These are phyloP conservation scores for Sesbania bispinosa DNA, from an alignment of 306 rosid genomes.

Conservation along the genomic window DNA sequence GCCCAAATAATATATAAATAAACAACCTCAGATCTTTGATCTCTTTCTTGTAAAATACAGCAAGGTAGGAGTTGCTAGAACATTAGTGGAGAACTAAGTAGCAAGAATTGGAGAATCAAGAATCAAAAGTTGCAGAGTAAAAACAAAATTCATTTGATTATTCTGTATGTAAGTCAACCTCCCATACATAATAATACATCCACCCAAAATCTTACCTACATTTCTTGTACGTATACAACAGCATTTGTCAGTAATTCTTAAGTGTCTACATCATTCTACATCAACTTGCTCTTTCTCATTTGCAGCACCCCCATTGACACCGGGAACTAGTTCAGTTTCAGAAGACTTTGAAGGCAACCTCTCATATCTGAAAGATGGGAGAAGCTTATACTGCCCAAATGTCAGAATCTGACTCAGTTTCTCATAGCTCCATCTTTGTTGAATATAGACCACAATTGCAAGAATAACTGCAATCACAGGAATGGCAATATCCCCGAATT, in stretches of 20 bases:
- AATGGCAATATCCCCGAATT: constrained; percentile 71
- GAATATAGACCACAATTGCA: constrained; percentile 55
- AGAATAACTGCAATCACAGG: constrained; percentile 62
- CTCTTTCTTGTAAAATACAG: background rate
- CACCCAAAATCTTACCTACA: constrained; percentile 19
- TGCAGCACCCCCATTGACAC: constrained; percentile 33
- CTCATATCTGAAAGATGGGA: constrained; percentile 66
- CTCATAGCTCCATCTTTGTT: constrained; percentile 76
- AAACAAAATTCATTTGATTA: constrained; percentile 24
- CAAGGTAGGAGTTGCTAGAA: background rate
- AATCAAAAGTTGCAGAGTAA: constrained; percentile 11
- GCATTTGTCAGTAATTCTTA: constrained; percentile 17
- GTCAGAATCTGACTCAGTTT: constrained; percentile 51
- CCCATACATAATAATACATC: constrained; percentile 24
- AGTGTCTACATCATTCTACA: constrained; percentile 39
- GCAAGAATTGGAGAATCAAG: background rate
- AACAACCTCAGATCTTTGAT: background rate
- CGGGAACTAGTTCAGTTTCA: constrained; percentile 79
- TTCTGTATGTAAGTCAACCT: constrained; percentile 22
- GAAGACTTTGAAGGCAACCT: constrained; percentile 59
- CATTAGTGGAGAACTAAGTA: constrained; percentile 1
- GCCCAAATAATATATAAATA: background rate
- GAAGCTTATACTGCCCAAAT: constrained; percentile 54
- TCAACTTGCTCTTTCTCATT: constrained; percentile 43
- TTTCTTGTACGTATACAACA: constrained; percentile 29